Evolutionary conservation across 169 alveolate species (phyloP), one percentile per base, ranked within the genome.

Genomic region (Babesia sp.): DNA sequence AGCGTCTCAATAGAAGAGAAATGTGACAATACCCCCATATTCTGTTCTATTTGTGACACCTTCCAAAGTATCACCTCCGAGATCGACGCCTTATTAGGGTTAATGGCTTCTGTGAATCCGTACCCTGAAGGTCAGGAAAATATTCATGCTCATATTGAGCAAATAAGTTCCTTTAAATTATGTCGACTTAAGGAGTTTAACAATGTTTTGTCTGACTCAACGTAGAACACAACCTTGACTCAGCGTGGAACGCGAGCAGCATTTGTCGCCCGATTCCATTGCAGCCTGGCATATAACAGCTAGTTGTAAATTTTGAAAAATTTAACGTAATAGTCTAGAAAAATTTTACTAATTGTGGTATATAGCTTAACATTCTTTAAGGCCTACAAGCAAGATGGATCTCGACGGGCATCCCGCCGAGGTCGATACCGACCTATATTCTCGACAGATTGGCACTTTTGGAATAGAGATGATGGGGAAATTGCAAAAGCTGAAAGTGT

Each of bases 381-480:
- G n/a, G n/a, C n/a, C n/a, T n/a, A n/a, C n/a, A n/a, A n/a, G n/a
- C 79, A 55, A 51, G 22, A 56, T 58, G 68, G 72, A 54, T 16
- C 36, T 83, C 55, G 77, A 57, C 58, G 83, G 42, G 41, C 46
- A 59, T 68, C 85, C 55, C 37, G 67, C 66, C 55, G 74, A 54
- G 7, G 91, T 95, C 22, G 99, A 98, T 82, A 93, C 98, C 36
- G 96, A 97, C 79, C 94, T 98, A 50, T 97, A 97, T 83, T 95
- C 99, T 34, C 92, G 99, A 63, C 98, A 97, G 81, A 94, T 98
- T 22, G 99, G 99, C n/a, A 94, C 99, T 24, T 96, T 93, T 74
- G 99, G 99, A n/a, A 90, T 96, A 85, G 99, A 98, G 71, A 94
- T 98, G 57, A 96, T 97, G 99, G 98, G 98, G 22, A 96, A 96